phyloP scores from a whole-genome alignment of 225 moss, liverwort and hornwort genomes.

The Straminergon stramineum region DNA sequence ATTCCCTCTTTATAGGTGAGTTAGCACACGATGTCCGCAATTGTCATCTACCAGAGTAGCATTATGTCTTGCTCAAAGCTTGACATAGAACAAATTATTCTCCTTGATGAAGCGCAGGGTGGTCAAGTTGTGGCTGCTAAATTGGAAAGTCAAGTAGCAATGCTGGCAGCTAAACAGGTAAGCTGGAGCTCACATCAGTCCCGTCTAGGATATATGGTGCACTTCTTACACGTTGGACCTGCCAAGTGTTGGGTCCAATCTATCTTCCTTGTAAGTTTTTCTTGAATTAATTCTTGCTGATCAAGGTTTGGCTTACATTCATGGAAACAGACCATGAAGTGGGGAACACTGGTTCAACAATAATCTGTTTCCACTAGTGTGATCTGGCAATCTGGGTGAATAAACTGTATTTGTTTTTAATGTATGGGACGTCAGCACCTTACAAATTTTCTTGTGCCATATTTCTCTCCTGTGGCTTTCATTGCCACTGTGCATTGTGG shows the following conservation, averaged over 20 bases:
- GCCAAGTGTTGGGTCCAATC: not conserved
- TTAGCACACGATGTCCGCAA: not conserved
- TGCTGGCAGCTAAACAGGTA: conserved; percentile 87
- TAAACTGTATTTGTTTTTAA: not conserved
- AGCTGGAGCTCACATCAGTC: not conserved
- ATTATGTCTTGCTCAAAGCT: not conserved
- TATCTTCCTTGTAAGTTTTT: not conserved
- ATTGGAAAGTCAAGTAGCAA: conserved; percentile 78
- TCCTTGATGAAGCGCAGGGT: conserved; percentile 27
- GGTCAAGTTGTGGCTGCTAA: conserved; percentile 69
- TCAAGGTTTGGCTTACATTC: not conserved
- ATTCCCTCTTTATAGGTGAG: not conserved
- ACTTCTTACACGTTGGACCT: not conserved
- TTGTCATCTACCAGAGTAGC: not conserved
- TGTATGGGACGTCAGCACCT: not conserved
- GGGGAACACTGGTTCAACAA: not conserved
- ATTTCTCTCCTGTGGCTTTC: not conserved
- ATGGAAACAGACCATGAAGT: not conserved
- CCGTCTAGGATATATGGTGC: not conserved
- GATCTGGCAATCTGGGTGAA: not conserved
- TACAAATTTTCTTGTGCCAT: not conserved
- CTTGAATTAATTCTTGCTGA: not conserved
- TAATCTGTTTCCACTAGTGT: not conserved
- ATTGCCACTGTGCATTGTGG: not conserved
- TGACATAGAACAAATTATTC: not conserved